Conservation (phyloP, 1,139 yeast genomes). For the Tardiomyces depauwii region DNA sequence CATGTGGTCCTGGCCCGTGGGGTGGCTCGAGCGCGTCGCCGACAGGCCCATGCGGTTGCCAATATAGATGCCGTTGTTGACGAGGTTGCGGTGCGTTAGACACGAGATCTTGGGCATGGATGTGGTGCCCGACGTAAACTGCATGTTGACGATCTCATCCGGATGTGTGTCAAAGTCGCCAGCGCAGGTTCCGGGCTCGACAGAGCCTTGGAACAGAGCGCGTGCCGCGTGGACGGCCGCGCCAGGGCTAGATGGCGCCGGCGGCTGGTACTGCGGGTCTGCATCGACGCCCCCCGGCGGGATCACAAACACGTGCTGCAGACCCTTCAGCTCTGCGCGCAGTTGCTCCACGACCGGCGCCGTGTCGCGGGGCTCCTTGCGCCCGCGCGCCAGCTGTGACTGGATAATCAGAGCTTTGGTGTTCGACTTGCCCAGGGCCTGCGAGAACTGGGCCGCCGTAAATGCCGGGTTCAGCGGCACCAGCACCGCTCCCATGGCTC, state of each 20-base stretch:
- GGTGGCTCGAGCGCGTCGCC: conserved; percentile 15
- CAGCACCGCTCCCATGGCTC: conserved; percentile 21
- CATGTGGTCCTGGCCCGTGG: conserved; percentile 20
- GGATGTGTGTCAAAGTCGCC: conserved; percentile 7
- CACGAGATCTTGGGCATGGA: conserved; percentile 22
- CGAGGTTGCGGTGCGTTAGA: conserved; percentile 19
- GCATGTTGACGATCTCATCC: conserved; percentile 22
- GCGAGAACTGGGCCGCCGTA: conserved; percentile 19
- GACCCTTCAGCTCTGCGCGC: conserved; percentile 3
- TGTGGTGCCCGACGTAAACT: conserved; percentile 26
- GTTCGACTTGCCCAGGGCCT: conserved; percentile 18
- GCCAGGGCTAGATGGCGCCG: no score
- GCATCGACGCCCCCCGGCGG: conserved; percentile 2
- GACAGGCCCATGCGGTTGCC: conserved; percentile 21
- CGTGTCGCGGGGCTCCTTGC: neutral
- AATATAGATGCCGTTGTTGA: conserved; percentile 22
- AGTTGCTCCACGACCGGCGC: conserved; percentile 3
- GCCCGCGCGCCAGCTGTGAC: conserved; percentile 9
- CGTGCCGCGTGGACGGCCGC: neutral
- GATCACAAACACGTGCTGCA: conserved; percentile 3
- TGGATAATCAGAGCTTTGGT: conserved; percentile 19
- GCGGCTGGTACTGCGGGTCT: neutral
- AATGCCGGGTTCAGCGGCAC: conserved; percentile 26
- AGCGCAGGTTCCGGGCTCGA: neutral
- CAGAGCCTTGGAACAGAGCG: conserved; percentile 2